phyloP scores from a whole-genome alignment of 192 early-diverging fungal genomes.

The Coemansia sp. region DNA sequence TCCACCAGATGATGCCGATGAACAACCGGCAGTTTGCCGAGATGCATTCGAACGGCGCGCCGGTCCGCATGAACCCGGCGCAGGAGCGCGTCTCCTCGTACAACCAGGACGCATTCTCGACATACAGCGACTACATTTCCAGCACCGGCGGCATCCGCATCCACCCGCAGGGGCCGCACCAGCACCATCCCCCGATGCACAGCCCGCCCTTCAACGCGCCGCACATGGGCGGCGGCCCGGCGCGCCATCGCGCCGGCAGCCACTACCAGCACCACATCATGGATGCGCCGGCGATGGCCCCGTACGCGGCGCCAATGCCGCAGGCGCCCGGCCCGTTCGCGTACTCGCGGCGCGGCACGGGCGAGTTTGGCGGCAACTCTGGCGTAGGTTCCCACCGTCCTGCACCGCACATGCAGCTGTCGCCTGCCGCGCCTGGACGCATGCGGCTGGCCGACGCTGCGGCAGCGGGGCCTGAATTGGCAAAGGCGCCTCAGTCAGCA shows the following conservation, averaged over 20 bases:
- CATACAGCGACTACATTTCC: slow-evolving; percentile 43
- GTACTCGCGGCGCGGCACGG: background rate
- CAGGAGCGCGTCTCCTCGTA: slow-evolving; percentile 22
- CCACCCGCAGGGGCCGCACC: slow-evolving; percentile 18
- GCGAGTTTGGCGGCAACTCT: background rate
- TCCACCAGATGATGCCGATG: slow-evolving; percentile 18
- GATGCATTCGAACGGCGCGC: slow-evolving; percentile 17
- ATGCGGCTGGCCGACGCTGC: slow-evolving; percentile 6
- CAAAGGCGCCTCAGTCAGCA: background rate
- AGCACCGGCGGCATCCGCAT: slow-evolving; percentile 41
- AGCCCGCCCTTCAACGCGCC: slow-evolving; percentile 10
- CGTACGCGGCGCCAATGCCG: background rate
- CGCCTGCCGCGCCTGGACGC: slow-evolving; percentile 4
- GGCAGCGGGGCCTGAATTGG: slow-evolving; percentile 2
- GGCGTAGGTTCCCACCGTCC: background rate
- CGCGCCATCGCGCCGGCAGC: slow-evolving; percentile 12
- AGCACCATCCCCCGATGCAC: slow-evolving; percentile 12
- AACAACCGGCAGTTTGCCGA: slow-evolving; percentile 14
- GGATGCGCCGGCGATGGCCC: background rate
- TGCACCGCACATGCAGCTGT: slow-evolving; percentile 7
- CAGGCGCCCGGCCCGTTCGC: background rate
- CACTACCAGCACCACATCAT: slow-evolving; percentile 2
- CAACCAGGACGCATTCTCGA: slow-evolving; percentile 42
- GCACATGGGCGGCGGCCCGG: slow-evolving; percentile 4
- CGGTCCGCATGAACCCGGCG: slow-evolving; percentile 15